Conservation (phyloP, 1,284 basidiomycete species). For the Austropuccinia psidii region DNA sequence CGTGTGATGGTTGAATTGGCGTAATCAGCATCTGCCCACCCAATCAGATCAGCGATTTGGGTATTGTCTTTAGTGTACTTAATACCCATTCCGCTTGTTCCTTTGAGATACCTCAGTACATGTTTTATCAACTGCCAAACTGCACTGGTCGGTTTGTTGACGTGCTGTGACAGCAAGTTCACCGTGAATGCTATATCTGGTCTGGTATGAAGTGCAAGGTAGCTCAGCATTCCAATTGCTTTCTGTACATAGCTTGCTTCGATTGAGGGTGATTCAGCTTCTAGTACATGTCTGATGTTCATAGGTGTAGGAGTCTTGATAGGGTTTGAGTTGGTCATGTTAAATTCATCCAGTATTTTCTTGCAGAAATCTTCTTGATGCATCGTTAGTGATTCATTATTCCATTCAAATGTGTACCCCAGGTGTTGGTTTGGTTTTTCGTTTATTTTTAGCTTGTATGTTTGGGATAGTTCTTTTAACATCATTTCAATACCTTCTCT, state of each 20-base stretch:
- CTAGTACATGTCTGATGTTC: too few relatives aligned
- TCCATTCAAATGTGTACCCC: too few relatives aligned
- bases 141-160: not conserved
- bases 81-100: not conserved
- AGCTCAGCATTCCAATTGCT: not conserved
- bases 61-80: not conserved
- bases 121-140: not conserved
- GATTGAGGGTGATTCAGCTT: too few relatives aligned
- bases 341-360: not conserved
- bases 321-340: not conserved
- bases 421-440: too few relatives aligned
- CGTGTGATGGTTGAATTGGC: not conserved
- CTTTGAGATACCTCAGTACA: not conserved
- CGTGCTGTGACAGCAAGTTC: not conserved
- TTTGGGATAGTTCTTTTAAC: too few relatives aligned
- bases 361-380: too few relatives aligned
- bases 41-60: not conserved
- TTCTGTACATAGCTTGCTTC: too few relatives aligned
- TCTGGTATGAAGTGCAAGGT: not conserved
- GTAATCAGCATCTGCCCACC: slow-evolving; percentile 10
- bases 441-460: too few relatives aligned
- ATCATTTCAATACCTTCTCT: not conserved
- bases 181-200: not conserved
- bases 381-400: too few relatives aligned
- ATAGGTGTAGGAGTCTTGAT: too few relatives aligned